These are phyloP conservation scores for Sugiyamaella xylanicola DNA, from an alignment of 1,139 yeast species.

Conservation along the genomic window DNA sequence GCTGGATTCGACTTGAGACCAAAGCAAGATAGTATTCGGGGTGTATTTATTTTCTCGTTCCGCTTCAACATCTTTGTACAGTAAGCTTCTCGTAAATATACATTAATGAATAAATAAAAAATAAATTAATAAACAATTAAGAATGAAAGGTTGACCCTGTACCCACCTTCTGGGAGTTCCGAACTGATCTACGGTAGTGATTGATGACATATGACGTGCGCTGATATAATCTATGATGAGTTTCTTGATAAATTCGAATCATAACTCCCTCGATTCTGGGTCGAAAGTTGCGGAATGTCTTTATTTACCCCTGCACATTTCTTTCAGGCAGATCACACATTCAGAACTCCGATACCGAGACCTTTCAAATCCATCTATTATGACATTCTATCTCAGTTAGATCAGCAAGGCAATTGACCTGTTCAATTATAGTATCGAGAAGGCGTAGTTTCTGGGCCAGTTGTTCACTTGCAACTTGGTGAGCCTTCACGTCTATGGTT, in stretches of 20 bases:
- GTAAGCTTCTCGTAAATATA: too few relatives aligned
- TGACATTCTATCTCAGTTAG: background rate
- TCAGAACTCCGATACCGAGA: background rate
- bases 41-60: too few relatives aligned
- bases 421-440: background rate
- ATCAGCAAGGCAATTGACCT: background rate
- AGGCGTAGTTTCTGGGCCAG: background rate
- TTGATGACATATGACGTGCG: background rate
- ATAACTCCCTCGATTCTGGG: background rate
- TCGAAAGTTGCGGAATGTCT: background rate
- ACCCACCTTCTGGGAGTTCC: conserved; percentile 1
- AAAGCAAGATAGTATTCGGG: too few relatives aligned
- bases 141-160: background rate
- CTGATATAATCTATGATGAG: background rate
- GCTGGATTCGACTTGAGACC: background rate
- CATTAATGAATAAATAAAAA: background rate
- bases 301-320: conserved; percentile 1
- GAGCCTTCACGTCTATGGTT: background rate
- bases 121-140: background rate
- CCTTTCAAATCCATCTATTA: background rate
- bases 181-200: background rate
- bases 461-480: background rate
- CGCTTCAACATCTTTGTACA: too few relatives aligned
- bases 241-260: background rate
- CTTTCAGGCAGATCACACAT: conserved; percentile 3